Conservation (phyloP, 2,329 filamentous ascomycete species). For the Sporothrix euskadiensis region DNA sequence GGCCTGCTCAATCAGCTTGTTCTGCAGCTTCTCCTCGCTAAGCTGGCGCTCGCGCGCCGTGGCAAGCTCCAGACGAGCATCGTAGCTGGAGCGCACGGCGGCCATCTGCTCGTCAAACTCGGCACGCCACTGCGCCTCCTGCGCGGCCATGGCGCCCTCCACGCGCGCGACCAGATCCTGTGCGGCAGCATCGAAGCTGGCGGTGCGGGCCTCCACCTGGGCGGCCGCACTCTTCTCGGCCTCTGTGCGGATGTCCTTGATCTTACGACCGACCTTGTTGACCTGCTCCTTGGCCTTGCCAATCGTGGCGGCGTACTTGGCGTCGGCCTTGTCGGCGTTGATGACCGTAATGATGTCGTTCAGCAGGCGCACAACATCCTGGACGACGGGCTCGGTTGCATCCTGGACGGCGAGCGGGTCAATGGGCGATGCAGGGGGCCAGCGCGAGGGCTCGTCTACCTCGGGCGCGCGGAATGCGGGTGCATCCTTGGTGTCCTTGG, state of each 20-base stretch:
- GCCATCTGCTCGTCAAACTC: slow-evolving; percentile 88
- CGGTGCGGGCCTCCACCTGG: slow-evolving; percentile 69
- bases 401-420: slow-evolving; percentile 74
- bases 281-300: slow-evolving; percentile 84
- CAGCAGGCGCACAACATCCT: slow-evolving; percentile 90
- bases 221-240: slow-evolving; percentile 71
- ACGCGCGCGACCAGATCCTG: slow-evolving; percentile 86
- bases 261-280: slow-evolving; percentile 73
- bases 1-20: slow-evolving; percentile 86
- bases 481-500: slow-evolving; percentile 32
- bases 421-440: slow-evolving; percentile 67
- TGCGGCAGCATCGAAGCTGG: slow-evolving; percentile 82
- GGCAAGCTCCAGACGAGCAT: slow-evolving; percentile 75
- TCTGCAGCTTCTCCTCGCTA: slow-evolving; percentile 78
- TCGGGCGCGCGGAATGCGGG: slow-evolving; percentile 56
- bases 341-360: slow-evolving; percentile 95
- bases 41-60: slow-evolving; percentile 77
- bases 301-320: slow-evolving; percentile 76
- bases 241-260: slow-evolving; percentile 69
- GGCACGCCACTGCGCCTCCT: slow-evolving; percentile 79
- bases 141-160: slow-evolving; percentile 75
- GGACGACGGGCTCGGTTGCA: slow-evolving; percentile 81
- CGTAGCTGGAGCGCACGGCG: slow-evolving; percentile 74
- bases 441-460: slow-evolving; percentile 65
- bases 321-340: slow-evolving; percentile 78